Base-by-base conservation (phyloP, 768 basidiomycete species). In the Lyophyllum decastes region DNA sequence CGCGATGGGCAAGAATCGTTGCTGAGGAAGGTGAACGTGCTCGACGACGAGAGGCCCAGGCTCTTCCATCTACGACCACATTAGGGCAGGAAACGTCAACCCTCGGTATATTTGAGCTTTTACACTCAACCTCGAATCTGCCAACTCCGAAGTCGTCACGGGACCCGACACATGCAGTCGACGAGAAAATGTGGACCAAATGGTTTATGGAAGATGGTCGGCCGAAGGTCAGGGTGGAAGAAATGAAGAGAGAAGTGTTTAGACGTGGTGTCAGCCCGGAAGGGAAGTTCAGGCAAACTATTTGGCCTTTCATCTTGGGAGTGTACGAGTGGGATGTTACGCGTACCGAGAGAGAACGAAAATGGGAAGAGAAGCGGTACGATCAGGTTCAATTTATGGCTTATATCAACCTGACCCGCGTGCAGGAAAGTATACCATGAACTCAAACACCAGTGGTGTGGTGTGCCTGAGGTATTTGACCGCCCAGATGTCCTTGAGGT, bases 21-120 rank as follows among this genome's bases (percentile, higher is more conserved):
- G 97, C 97, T 1, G 97, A 99, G 72, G 97, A 98, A 70, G 97
- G 97, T 17, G 97, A 99, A 71, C 82, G 93, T 16, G 87, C 94
- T 5, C 81, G 97, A 43, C 75, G 87, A 61, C 82, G 83, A 44
- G 97, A 99, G 70, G 85, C 90, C 0, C 88, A 89, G 67, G 77
- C 82, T 0, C 64, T 91, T 12, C 84, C 85, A 3, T 73, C 85
- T 2, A 77, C 82, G 6, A 78, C 76, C 2, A 74, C 80, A 4
- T 69, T 78, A 34, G 80, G 70, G 17, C 86, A 87, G 66, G 91
- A 88, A 71, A 80, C 78, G 3, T 89, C 89, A 0, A 87, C 89
- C 1, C 71, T 94, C 26, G 95, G 94, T 0, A 87, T 95, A 6
- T 97, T 95, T 63, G 95, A 97, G 73, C 76, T 96, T 9, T 70